A percentile compares a stretch with the other conserved stretches of the same genome.
These are phyloP conservation scores for Exophiala viscosa DNA, from an alignment of 2,329 filamentous ascomycete genomes.

Conservation along the genomic window DNA sequence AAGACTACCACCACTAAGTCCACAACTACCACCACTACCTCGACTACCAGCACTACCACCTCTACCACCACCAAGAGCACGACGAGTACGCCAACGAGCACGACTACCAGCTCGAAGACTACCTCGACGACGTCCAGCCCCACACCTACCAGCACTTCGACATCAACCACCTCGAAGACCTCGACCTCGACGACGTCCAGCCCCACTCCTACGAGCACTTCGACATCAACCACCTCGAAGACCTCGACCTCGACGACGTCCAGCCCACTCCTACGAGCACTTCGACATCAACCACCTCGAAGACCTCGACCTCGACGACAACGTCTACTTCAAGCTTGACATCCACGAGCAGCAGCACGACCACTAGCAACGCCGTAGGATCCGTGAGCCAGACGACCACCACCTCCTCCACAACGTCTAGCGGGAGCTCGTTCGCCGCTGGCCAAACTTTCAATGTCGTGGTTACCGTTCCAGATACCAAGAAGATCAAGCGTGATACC, in stretches of 20 bases:
- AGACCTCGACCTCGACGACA: not conserved
- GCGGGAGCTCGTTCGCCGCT: too few species aligned
- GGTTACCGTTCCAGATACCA: too few species aligned
- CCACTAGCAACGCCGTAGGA: not conserved
- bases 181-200: not conserved
- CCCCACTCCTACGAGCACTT: not conserved
- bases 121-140: not conserved
- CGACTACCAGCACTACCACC: constrained; percentile 5
- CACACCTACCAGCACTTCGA: not conserved
- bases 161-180: not conserved
- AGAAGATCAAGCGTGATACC: too few species aligned
- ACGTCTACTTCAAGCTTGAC: too few species aligned
- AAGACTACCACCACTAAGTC: constrained; percentile 14
- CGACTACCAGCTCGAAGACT: not conserved
- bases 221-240: not conserved
- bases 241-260: not conserved
- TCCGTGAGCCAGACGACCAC: too few species aligned
- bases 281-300: too few species aligned
- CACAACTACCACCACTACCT: constrained; percentile 8
- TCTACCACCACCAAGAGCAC: not conserved
- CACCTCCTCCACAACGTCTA: not conserved
- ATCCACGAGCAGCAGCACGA: not conserved
- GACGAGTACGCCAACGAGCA: not conserved
- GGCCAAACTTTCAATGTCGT: too few species aligned
- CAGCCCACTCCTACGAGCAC: too few species aligned